Conservation (phyloP, 1,284 basidiomycete species). For the Ceratobasidium sp. region DNA sequence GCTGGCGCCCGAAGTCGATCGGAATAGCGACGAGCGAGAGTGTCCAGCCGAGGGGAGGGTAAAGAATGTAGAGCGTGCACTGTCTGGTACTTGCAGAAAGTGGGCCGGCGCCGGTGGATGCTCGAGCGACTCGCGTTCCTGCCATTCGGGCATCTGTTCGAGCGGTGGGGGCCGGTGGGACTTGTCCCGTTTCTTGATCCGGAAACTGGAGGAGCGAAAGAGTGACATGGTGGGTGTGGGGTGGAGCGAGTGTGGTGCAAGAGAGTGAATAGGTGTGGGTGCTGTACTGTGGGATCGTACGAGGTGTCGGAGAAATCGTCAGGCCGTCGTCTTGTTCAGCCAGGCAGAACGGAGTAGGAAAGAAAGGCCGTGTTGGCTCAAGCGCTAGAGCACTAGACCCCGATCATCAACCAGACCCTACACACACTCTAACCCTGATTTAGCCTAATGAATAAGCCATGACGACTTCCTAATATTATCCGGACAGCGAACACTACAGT, state of each 20-base stretch:
- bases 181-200: slow-evolving; percentile 31
- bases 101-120: neutral
- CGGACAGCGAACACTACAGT: neutral
- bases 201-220: slow-evolving; percentile 24
- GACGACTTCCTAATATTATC: neutral
- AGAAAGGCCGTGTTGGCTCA: neutral
- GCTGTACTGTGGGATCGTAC: neutral
- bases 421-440: neutral
- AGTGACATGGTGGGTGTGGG: slow-evolving; percentile 28
- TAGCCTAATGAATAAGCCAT: slow-evolving; percentile 1
- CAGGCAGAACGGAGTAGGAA: neutral
- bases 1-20: slow-evolving; percentile 4
- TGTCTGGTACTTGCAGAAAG: slow-evolving; percentile 17
- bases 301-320: neutral
- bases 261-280: slow-evolving; percentile 4
- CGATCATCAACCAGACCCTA: slow-evolving; percentile 9
- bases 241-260: slow-evolving; percentile 7
- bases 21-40: slow-evolving; percentile 34
- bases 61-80: slow-evolving; percentile 24
- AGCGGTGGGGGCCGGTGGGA: slow-evolving; percentile 21
- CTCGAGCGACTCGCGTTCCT: slow-evolving; percentile 1
- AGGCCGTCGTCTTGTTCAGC: neutral
- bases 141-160: slow-evolving; percentile 19
- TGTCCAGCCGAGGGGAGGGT: slow-evolving; percentile 8
- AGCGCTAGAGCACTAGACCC: neutral